These are phyloP conservation scores for Acmispon strigosus DNA, from an alignment of 306 rosid genomes.

Conservation along the genomic window DNA sequence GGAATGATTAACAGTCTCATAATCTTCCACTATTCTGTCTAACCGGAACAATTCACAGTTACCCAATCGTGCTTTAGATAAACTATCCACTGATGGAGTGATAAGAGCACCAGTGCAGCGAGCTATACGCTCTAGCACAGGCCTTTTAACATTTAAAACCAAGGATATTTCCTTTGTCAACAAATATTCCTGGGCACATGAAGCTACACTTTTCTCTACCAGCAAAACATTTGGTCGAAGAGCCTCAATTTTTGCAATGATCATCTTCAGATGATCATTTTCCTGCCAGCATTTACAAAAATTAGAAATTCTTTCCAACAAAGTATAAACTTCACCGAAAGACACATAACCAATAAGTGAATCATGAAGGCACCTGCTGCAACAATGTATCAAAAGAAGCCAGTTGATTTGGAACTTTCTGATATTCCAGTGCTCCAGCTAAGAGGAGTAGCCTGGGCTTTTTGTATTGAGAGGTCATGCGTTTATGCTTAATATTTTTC, in stretches of 20 bases:
- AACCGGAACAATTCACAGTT: slow-evolving; percentile 90
- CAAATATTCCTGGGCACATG: slow-evolving; percentile 69
- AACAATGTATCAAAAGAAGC: slow-evolving; percentile 82
- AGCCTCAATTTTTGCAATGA: slow-evolving; percentile 84
- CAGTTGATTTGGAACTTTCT: slow-evolving; percentile 80
- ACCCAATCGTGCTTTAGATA: slow-evolving; percentile 65
- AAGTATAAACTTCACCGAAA: neutral
- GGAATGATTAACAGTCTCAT: slow-evolving; percentile 51
- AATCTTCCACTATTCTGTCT: slow-evolving; percentile 67
- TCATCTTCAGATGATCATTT: slow-evolving; percentile 74
- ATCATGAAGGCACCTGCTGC: slow-evolving; percentile 66
- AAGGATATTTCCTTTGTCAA: slow-evolving; percentile 88
- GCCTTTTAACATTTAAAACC: slow-evolving; percentile 91
- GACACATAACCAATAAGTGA: neutral
- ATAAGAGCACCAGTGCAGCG: slow-evolving; percentile 84
- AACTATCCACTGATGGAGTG: slow-evolving; percentile 67
- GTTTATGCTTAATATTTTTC: slow-evolving; percentile 94
- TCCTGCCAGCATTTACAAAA: slow-evolving; percentile 52
- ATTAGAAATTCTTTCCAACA: neutral
- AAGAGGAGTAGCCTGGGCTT: slow-evolving; percentile 67
- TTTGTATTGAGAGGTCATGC: slow-evolving; percentile 92
- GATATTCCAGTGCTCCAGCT: slow-evolving; percentile 92
- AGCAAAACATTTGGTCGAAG: slow-evolving; percentile 87
- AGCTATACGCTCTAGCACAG: slow-evolving; percentile 83
- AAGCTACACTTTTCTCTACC: slow-evolving; percentile 91